Evolutionary conservation across 2,329 filamentous ascomycete species (phyloP).

Genomic region (Apiospora malaysiana): DNA sequence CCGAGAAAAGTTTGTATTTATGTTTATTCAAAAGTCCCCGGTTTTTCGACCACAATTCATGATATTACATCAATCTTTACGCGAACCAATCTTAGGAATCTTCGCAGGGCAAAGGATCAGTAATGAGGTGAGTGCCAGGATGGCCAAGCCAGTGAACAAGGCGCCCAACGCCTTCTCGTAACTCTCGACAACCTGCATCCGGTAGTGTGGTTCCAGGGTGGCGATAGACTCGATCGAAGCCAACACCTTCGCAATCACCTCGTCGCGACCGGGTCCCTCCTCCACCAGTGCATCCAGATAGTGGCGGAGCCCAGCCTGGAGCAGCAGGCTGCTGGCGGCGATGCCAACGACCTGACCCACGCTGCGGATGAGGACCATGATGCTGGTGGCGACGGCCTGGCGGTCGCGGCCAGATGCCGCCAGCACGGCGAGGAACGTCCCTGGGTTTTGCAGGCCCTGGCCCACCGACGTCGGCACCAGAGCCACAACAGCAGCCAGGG

Average conservation of each 20-base stretch:
- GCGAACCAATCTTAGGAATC: background rate
- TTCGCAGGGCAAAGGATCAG: background rate
- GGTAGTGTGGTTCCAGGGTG: background rate
- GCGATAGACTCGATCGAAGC: background rate
- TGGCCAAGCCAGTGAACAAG: background rate
- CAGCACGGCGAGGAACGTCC: conserved; percentile 5
- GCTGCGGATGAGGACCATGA: conserved; percentile 9
- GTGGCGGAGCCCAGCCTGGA: background rate
- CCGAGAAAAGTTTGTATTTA: too few species aligned
- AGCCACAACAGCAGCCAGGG: background rate
- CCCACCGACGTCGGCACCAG: conserved; percentile 1
- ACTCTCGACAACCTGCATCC: background rate
- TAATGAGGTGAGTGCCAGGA: background rate
- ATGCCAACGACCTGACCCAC: background rate
- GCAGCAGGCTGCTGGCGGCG: conserved; percentile 9
- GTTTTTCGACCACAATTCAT: too few species aligned
- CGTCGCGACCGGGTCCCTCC: background rate
- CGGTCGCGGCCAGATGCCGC: background rate
- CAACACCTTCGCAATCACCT: background rate
- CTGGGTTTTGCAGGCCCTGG: conserved; percentile 8
- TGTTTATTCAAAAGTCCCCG: too few species aligned
- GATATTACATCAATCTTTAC: too few species aligned
- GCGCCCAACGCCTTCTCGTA: conserved; percentile 13
- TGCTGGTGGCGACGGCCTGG: background rate
- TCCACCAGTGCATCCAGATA: background rate